Conservation (phyloP, 306 rosid species). For the Aeschynomene evenia region DNA sequence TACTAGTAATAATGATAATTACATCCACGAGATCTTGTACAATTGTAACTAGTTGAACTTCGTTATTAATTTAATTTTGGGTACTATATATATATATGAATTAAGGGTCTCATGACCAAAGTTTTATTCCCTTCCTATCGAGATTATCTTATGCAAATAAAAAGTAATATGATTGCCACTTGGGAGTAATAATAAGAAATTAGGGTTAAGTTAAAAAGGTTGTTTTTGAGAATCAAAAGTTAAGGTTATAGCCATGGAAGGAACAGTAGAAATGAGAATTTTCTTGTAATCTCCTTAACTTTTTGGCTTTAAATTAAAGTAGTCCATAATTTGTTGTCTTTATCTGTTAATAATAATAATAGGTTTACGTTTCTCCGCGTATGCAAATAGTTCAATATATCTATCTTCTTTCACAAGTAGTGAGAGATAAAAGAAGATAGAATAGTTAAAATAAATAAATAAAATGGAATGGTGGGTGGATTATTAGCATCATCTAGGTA, state of each 20-base stretch:
- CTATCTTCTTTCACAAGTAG: constrained; percentile 6
- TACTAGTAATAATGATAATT: neutral
- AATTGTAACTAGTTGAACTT: too few relatives aligned
- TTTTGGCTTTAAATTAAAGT: constrained; percentile 22
- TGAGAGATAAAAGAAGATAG: constrained; percentile 17
- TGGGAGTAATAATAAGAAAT: too few relatives aligned
- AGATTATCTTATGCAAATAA: too few relatives aligned
- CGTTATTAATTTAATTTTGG: too few relatives aligned
- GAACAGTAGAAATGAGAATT: constrained; percentile 1
- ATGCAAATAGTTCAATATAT: constrained; percentile 19
- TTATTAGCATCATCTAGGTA: too few relatives aligned
- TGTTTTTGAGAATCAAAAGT: neutral
- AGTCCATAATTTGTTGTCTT: neutral
- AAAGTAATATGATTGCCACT: neutral
- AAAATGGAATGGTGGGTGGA: neutral
- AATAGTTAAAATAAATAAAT: neutral
- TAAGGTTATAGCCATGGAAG: neutral
- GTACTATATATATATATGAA: too few relatives aligned
- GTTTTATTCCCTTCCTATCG: too few relatives aligned
- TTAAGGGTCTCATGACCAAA: too few relatives aligned
- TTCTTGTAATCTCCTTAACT: neutral
- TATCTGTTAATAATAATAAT: constrained; percentile 13
- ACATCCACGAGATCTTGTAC: too few relatives aligned
- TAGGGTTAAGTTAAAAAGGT: neutral
- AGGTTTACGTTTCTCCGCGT: constrained; percentile 35